Evolutionary conservation across 1,139 yeast species (phyloP), one percentile per base, ranked within the genome.

Genomic region (Hyphopichia khmerensis): DNA sequence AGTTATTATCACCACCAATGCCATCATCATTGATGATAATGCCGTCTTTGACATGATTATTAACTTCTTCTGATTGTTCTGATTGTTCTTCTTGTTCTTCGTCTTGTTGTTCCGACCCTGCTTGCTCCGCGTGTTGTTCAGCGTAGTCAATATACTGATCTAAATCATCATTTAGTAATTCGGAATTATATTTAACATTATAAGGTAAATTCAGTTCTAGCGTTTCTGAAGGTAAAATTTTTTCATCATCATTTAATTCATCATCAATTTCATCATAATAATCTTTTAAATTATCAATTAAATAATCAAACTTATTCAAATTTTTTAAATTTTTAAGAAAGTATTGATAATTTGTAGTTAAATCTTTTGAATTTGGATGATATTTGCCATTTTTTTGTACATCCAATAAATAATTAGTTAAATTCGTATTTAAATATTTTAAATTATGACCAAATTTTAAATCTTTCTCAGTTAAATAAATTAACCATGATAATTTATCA

Each of bases 381-480:
- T 59, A 61, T 40, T 60, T 62, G 3, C 54, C 46, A 45, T 66
- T 65, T 23, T 54, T 51, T 44, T 65, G 68, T 39, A 60, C 59
- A 39, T 56, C 51, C 38, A 65, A 42, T 42, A 63, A 59, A 39
- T 64, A 67, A 8, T 57, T 51, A 16, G 57, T 59, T 18, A 72
- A 56, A 17, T 62, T 53, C 3, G 75, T 66, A 43, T 64, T 62
- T 40, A 63, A 50, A 45, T 65, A 72, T 46, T 69, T 69, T 47
- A 65, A 52, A 48, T 67, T 70, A 42, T 71, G 73, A 8, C 77
- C 77, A 44, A 72, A 59, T 46, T 69, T 69, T 41, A 68, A 53
- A 48, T 73, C 77, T 44, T 73, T 73, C 45, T 73, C 79, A 10
- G 70, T 62, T 48, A 72, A 55, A 47, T 69, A 73, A 42, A 65